Percentiles rank a stretch among this genome's conserved stretches.
Evolutionary conservation across 768 basidiomycete genomes (phyloP).

Genomic region (Suillus clintonianus): DNA sequence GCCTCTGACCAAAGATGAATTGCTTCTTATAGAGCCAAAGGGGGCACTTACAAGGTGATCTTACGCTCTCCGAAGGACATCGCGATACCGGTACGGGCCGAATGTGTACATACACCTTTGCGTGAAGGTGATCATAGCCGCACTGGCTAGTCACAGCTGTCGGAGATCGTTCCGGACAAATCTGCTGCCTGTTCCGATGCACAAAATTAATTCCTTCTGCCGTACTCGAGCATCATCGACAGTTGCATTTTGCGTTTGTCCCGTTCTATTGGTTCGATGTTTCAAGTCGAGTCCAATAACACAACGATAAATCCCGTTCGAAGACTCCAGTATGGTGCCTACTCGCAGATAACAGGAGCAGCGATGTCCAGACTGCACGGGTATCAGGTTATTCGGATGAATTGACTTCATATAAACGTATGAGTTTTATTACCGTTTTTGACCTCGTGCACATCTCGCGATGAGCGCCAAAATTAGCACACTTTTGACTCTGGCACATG

Average conservation of each 20-base stretch:
- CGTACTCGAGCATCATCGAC: background rate
- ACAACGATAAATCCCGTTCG: background rate
- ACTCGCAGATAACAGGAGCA: background rate
- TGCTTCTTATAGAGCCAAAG: background rate
- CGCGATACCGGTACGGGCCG: background rate
- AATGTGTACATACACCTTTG: background rate
- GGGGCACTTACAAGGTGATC: background rate
- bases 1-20: background rate
- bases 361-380: background rate
- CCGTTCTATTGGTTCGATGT: background rate
- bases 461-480: constrained; percentile 57
- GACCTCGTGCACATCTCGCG: constrained; percentile 61
- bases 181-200: background rate
- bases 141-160: background rate
- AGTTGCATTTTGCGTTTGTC: background rate
- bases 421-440: constrained; percentile 69
- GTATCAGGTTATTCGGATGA: background rate
- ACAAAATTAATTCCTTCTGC: background rate
- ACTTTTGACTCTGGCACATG: constrained; percentile 40
- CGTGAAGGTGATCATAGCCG: background rate
- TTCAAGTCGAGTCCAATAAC: background rate
- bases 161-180: background rate
- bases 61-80: background rate
- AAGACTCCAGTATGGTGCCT: background rate
- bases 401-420: constrained; percentile 57